Evolutionary conservation across 306 rosid genomes (phyloP), one percentile per base, ranked within the genome.

Genomic region (Rosa multiflora): DNA sequence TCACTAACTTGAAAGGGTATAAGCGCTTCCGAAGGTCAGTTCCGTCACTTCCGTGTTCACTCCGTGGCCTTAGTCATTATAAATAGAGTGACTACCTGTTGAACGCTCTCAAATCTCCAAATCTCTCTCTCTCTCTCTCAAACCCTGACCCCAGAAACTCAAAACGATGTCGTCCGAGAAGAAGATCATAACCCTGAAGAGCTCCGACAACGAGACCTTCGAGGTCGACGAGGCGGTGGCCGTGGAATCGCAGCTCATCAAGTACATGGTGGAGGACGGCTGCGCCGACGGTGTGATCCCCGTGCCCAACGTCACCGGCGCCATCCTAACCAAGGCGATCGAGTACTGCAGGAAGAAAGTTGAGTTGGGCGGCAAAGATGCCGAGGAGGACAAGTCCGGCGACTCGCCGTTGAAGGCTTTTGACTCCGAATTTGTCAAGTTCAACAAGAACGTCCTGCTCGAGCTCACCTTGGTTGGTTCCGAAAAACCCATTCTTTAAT

Each of bases 301-400:
- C 10, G 2, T 81, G 59, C 72, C 74, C 0, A 68, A 72, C 5
- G 82, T 83, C 10, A 58, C 46, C n/a, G 23, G 73, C 21, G 5
- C 37, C 4, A 74, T 76, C 26, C 81, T 87, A 2, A 29, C 81
- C 6, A 69, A 32, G 75, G 74, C 84, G 3, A 40, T 87, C 17
- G 82, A 80, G 59, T 84, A 75, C 32, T 80, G 88, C 56, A 74
- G 18, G 66, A 77, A 55, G 72, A 88, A 87, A 23, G 79, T 71
- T 7, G 76, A 82, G 72, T 39, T 56, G 37, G 76, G 46, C 14
- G 79, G 15, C 17, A 11, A 23, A 23, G 70, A 35, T 18, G 43
- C 70, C 44, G 70, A 66, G 23, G 20, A 43, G 5, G 55, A 37
- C 35, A 52, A 76, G 76, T 66, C 70, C 21, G 13, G 12, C 44